phyloP scores from a whole-genome alignment of 2,329 filamentous ascomycete genomes.

The Xylaria sp. region DNA sequence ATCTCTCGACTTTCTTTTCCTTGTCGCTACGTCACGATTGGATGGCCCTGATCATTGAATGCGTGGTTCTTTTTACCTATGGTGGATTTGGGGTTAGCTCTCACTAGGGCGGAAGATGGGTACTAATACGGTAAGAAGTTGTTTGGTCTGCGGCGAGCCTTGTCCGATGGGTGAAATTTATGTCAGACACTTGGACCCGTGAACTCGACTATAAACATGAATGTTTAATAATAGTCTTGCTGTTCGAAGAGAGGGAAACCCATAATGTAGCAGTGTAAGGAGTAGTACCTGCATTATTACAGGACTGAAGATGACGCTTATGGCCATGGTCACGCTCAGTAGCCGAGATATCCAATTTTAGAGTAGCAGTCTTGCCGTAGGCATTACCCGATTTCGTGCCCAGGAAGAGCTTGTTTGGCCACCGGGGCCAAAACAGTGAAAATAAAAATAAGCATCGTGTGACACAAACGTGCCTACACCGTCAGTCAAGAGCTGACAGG shows the following conservation, averaged over 20 bases:
- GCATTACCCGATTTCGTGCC: constrained; percentile 21
- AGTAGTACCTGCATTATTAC: constrained; percentile 3
- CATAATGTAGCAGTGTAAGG: constrained; percentile 1
- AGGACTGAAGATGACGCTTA: constrained; percentile 21
- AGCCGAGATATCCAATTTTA: constrained; percentile 27
- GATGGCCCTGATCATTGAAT: constrained; percentile 30
- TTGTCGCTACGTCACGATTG: constrained; percentile 24
- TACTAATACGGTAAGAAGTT: constrained; percentile 27
- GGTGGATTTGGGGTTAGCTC: constrained; percentile 20
- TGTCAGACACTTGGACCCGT: neutral
- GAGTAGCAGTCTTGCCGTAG: constrained; percentile 15
- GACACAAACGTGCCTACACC: constrained; percentile 28
- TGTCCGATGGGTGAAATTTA: constrained; percentile 40
- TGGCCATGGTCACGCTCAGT: constrained; percentile 15
- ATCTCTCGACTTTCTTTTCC: constrained; percentile 31
- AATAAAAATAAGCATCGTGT: constrained; percentile 35
- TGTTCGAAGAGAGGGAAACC: neutral
- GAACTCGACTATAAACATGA: neutral
- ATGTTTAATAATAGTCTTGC: neutral
- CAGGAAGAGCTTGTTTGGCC: constrained; percentile 9
- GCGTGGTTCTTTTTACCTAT: constrained; percentile 37
- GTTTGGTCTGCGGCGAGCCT: constrained; percentile 29
- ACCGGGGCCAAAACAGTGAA: neutral
- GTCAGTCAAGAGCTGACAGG: constrained; percentile 29
- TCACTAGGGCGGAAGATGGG: constrained; percentile 24